These are phyloP conservation scores for Reutealis trisperma DNA, from an alignment of 345 rosid genomes.

Conservation along the genomic window DNA sequence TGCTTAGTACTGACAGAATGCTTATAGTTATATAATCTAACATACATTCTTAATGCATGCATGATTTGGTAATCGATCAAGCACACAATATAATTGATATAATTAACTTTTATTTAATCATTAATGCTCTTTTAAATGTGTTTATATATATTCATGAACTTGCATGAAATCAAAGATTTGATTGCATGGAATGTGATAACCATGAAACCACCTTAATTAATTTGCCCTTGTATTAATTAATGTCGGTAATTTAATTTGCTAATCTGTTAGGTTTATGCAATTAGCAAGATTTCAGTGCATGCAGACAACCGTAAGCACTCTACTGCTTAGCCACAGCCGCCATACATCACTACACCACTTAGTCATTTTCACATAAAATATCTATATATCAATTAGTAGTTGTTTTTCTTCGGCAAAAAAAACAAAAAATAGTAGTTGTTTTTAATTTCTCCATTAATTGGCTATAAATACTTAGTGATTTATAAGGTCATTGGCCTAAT, in stretches of 20 bases:
- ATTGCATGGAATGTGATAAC: constrained; percentile 17
- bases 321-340: constrained; percentile 32
- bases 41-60: too few relatives aligned
- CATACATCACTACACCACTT: constrained; percentile 49
- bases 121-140: not conserved
- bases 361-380: not conserved
- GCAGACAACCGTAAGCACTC: constrained; percentile 8
- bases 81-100: not conserved
- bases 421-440: too few relatives aligned
- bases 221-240: not conserved
- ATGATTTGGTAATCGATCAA: not conserved
- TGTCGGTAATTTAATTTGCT: constrained; percentile 15
- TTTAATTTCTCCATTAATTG: too few relatives aligned
- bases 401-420: too few relatives aligned
- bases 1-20: not conserved
- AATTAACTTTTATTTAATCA: not conserved
- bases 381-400: too few relatives aligned
- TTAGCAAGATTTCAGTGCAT: not conserved
- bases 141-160: not conserved
- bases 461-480: constrained; percentile 28
- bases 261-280: not conserved
- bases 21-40: too few relatives aligned
- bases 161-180: too few relatives aligned
- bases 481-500: not conserved
- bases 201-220: constrained; percentile 20